phyloP scores from a whole-genome alignment of 2,329 filamentous ascomycete species.

The Sclerotinia sclerotiorum region DNA sequence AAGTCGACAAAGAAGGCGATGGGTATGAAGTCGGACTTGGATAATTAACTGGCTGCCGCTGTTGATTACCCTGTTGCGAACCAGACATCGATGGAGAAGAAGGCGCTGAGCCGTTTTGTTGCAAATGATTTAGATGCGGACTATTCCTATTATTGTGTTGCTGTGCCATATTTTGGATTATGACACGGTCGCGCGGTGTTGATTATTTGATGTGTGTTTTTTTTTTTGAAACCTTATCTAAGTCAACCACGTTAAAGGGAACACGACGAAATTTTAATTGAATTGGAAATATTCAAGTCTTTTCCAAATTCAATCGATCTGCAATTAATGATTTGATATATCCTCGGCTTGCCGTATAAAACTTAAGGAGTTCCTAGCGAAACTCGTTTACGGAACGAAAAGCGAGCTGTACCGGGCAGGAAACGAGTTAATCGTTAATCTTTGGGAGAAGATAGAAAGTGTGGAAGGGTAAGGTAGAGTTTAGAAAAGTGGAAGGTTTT shows the following conservation, averaged over 20 bases:
- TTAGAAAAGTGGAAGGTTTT: slow-evolving; percentile 14
- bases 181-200: slow-evolving; percentile 24
- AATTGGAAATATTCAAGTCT: slow-evolving; percentile 5
- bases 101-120: slow-evolving; percentile 38
- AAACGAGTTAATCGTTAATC: neutral
- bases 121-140: slow-evolving; percentile 35
- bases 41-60: slow-evolving; percentile 41
- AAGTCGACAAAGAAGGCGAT: slow-evolving; percentile 47
- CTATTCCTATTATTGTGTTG: slow-evolving; percentile 33
- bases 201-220: slow-evolving; percentile 19
- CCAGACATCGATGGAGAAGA: slow-evolving; percentile 41
- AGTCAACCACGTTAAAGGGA: neutral
- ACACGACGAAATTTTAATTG: slow-evolving; percentile 2
- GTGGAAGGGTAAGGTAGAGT: neutral
- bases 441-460: slow-evolving; percentile 2
- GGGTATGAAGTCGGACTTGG: slow-evolving; percentile 51
- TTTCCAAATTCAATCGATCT: neutral
- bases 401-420: slow-evolving; percentile 15
- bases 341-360: slow-evolving; percentile 16
- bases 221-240: slow-evolving; percentile 15
- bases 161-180: slow-evolving; percentile 31
- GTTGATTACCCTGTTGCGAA: slow-evolving; percentile 32
- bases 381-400: slow-evolving; percentile 19
- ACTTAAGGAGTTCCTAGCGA: slow-evolving; percentile 16
- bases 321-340: slow-evolving; percentile 16